Conservation (phyloP, 768 basidiomycete species). For the Tremella mesenterica region DNA sequence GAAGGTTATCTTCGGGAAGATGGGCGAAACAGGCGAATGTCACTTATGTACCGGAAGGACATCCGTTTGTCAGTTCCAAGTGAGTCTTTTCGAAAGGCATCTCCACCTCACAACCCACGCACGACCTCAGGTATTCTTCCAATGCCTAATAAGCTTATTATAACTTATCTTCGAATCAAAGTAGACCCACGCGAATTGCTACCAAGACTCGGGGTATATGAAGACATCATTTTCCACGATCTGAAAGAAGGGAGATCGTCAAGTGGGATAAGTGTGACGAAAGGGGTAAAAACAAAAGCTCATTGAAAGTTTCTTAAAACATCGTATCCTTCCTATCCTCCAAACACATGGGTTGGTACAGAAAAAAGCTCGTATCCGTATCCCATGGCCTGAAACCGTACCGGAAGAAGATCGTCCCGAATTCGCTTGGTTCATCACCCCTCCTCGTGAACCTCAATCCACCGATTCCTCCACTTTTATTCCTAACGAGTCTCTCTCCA, state of each 20-base stretch:
- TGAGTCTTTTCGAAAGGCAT: slow-evolving; percentile 9
- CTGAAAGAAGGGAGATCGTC: neutral
- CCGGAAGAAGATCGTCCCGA: neutral
- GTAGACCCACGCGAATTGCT: neutral
- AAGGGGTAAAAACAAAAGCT: neutral
- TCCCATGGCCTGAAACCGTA: neutral
- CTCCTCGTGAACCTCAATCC: neutral
- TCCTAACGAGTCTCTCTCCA: no score
- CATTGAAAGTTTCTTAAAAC: slow-evolving; percentile 22
- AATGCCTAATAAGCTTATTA: no score
- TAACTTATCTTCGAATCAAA: neutral
- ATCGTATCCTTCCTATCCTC: slow-evolving; percentile 19
- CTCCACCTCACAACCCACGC: no score
- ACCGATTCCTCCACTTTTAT: slow-evolving; percentile 1
- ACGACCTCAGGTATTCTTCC: no score
- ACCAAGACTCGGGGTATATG: neutral
- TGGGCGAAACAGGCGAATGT: neutral
- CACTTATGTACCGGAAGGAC: slow-evolving; percentile 21
- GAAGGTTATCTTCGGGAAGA: neutral
- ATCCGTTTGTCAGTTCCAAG: slow-evolving; percentile 30
- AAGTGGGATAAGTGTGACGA: neutral
- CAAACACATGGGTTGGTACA: slow-evolving; percentile 23
- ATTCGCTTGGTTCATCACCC: neutral
- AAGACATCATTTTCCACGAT: neutral
- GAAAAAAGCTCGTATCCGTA: slow-evolving; percentile 7